Evolutionary conservation across 345 rosid genomes (phyloP), one percentile per base, ranked within the genome.

Genomic region (Boechera stricta): DNA sequence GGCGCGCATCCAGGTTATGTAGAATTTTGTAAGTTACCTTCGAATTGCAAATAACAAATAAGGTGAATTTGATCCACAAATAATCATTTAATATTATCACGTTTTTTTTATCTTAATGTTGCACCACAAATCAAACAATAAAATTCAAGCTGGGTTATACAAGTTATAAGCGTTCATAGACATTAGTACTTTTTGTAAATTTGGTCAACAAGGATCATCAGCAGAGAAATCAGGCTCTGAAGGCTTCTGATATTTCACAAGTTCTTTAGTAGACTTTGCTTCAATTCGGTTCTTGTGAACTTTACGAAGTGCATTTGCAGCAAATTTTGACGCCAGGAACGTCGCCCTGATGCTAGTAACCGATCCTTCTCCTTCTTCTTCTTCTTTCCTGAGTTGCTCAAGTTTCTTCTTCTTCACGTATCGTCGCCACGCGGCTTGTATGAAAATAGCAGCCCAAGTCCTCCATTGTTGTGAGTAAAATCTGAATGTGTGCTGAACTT

Each of bases 361-460:
- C 1, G 84, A 71, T 4, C 76, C 87, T 81, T 79, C 96, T 67
- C 78, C 85, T 73, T 74, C 96, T 35, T 87, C 92, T 54, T 91
- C 94, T 70, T 91, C 95, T 82, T 89, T 88, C 73, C 79, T 79
- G 1, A 84, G 86, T 62, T 85, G 89, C 80, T 95, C 99, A 84
- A 89, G 78, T 35, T 10, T 85, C 88, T 90, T 92, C 82, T 92
- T 90, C 84, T 86, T 95, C 51, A 87, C 80, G 59, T 89, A 86
- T 5, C 98, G 84, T 21, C 98, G 85, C 98, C 98, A 94, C 0
- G 98, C 98, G 0, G 98, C 98, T 81, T 92, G 98, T 71, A 94
- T 90, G 52, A 92, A 94, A 67, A 93, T 90, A 26, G 98, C 98
- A 0, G 98, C 98, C 98, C 98, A 92, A n/a, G 98, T 94, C 83